Evolutionary conservation across 83 land plant genomes (phyloP).

Genomic region (Diphasiastrum complanatum): DNA sequence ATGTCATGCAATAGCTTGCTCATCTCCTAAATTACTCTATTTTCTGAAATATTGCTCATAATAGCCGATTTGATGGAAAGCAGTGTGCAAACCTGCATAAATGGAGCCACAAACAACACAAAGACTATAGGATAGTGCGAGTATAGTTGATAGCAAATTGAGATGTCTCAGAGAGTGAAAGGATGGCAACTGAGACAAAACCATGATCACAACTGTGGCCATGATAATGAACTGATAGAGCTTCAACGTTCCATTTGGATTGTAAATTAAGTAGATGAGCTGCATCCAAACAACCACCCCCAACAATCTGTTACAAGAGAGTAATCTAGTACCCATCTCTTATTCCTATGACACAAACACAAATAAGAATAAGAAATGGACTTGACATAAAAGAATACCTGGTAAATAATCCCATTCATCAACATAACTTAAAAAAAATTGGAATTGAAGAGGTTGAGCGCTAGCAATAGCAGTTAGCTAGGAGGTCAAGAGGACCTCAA

Average conservation of each 20-base stretch:
- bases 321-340: background rate
- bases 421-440: too few relatives aligned
- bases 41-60: too few relatives aligned
- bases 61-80: background rate
- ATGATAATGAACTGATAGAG: conserved; percentile 23
- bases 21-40: background rate
- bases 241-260: conserved; percentile 21
- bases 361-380: too few relatives aligned
- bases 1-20: background rate
- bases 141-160: conserved; percentile 16
- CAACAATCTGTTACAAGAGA: background rate
- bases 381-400: too few relatives aligned
- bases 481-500: too few relatives aligned
- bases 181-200: conserved; percentile 32
- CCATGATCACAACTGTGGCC: conserved; percentile 12
- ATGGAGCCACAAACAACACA: conserved; percentile 26
- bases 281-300: conserved; percentile 13
- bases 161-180: conserved; percentile 34
- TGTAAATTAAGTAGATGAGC: conserved; percentile 19
- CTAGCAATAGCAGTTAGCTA: too few relatives aligned
- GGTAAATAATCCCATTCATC: too few relatives aligned
- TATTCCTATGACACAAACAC: too few relatives aligned
- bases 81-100: background rate
- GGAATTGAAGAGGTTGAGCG: too few relatives aligned
- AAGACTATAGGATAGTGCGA: conserved; percentile 27